Percentiles rank a stretch among this genome's conserved stretches.
Evolutionary conservation across 768 basidiomycete genomes (phyloP).

Genomic region (Termitomyces sp.): DNA sequence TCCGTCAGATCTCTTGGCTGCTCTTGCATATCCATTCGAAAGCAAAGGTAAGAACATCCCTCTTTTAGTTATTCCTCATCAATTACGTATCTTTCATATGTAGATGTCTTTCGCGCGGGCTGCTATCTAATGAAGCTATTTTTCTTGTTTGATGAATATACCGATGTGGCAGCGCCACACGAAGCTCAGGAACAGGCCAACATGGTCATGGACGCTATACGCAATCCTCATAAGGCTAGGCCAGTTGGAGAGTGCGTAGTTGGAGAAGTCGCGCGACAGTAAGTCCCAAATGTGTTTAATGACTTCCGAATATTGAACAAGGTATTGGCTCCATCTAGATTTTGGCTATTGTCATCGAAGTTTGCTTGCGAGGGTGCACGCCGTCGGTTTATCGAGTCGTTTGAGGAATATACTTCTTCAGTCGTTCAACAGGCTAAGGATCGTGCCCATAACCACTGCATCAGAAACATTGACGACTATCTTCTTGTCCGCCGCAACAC

Average conservation of each 20-base stretch:
- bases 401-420: not conserved
- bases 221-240: not conserved
- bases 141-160: not conserved
- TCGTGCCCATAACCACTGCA: not conserved
- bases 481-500: not conserved
- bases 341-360: not conserved
- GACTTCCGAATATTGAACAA: not conserved
- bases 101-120: not conserved
- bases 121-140: not conserved
- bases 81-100: not conserved
- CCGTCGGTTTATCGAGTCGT: not conserved
- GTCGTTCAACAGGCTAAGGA: not conserved
- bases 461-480: not conserved
- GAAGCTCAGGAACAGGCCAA: not conserved
- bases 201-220: not conserved
- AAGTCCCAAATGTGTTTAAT: not conserved
- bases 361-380: not conserved
- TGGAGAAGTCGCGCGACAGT: not conserved
- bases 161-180: not conserved
- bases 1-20: slow-evolving; percentile 28
- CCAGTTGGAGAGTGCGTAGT: not conserved
- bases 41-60: slow-evolving; percentile 21
- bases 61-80: not conserved
- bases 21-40: slow-evolving; percentile 28
- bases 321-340: not conserved